Base-by-base conservation (phyloP, 306 rosid species). In the Rosa rugosa region DNA sequence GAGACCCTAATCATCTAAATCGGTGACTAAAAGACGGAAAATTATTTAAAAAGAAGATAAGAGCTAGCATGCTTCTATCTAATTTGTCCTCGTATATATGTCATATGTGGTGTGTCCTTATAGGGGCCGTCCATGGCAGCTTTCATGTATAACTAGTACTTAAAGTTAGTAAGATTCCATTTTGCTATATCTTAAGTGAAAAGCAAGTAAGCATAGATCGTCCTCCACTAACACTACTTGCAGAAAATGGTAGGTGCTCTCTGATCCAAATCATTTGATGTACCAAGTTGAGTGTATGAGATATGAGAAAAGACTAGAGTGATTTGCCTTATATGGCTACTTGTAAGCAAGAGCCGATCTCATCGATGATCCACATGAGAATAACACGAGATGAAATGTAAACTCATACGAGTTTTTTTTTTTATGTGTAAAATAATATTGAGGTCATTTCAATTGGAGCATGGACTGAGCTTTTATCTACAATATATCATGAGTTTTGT, bases 101-200 rank as follows among this genome's bases (percentile, higher is more conserved):
- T 1, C 40, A 11, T 5, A 3, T 13, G 42, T 31, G 69, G 69
- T 34, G 40, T 60, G 68, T 10, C 36, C 2, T 27, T 62, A 27
- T 27, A 62, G 41, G 41, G 41, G 68, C 68, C 68, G 68, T 63
- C 41, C 42, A 14, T 27, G 41, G 67, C 67, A 63, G 68, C 68
- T 62, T 62, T 62, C 36, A 60, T 27, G 23, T n/a, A 54, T n/a
- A 20, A 8, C 25, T 2, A n/a, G 62, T n/a, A 53, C 59, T 53
- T 50, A 5, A 50, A 17, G 56, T 16, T 53, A 53, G 18, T 17
- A 53, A 53, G 59, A 53, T 53, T 17, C 23, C 59, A 53, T 5
- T 53, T 53, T 53, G 59, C 59, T 18, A 31, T 18, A 2, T 17
- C 22, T 6, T 5, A 18, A 11, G 18, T 53, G 59, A 53, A 17